phyloP scores from a whole-genome alignment of 2,329 filamentous ascomycete species.

The Coniochaeta hoffmannii region DNA sequence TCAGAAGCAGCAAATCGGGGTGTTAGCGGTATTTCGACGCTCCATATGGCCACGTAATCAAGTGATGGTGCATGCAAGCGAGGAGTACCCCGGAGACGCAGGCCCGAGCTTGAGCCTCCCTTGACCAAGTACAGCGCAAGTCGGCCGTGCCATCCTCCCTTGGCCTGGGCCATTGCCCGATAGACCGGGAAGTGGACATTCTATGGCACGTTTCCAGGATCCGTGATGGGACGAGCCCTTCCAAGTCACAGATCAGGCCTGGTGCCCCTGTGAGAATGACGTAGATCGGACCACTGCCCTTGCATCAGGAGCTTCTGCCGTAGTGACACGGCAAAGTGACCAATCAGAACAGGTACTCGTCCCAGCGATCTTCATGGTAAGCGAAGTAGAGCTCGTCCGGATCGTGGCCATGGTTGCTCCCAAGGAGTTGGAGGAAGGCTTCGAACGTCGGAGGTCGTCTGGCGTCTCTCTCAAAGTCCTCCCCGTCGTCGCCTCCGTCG shows the following conservation, averaged over 20 bases:
- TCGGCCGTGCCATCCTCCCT: neutral
- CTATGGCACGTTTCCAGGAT: neutral
- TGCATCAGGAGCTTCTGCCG: too few species aligned
- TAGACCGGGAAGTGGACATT: neutral
- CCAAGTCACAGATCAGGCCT: too few species aligned
- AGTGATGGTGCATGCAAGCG: neutral
- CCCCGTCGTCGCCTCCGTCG: conserved; percentile 18
- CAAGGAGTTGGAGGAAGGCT: conserved; percentile 15
- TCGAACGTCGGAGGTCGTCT: conserved; percentile 16
- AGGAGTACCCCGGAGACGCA: neutral
- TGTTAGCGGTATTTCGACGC: neutral
- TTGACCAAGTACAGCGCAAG: neutral
- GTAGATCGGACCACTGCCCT: neutral
- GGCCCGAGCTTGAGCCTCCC: neutral
- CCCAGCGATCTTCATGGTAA: conserved; percentile 20
- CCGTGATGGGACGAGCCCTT: neutral
- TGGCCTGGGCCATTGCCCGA: neutral
- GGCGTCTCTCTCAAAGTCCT: conserved; percentile 17
- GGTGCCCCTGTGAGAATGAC: too few species aligned
- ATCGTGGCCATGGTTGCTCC: conserved; percentile 17
- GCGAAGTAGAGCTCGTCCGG: conserved; percentile 19
- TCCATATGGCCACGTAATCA: neutral
- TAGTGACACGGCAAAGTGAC: neutral
- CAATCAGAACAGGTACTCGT: conserved; percentile 18
- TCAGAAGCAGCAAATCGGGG: neutral